These are phyloP conservation scores for Digitaria exilis DNA, from an alignment of 202 grass and related monocot species.

Conservation along the genomic window DNA sequence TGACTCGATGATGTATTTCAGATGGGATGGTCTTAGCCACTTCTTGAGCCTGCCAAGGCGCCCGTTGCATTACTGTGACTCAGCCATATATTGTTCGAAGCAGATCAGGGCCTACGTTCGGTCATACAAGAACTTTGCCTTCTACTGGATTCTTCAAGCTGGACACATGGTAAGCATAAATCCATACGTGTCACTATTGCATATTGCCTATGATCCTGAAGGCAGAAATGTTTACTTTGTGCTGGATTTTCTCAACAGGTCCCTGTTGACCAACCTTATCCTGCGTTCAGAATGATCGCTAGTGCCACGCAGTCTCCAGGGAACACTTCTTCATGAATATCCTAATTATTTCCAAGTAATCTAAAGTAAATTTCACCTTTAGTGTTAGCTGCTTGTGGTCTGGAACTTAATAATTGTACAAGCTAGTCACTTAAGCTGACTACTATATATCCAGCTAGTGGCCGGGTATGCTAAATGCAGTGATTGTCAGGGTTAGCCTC, in stretches of 20 bases:
- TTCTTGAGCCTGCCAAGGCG: conserved; percentile 39
- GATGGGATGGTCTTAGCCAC: conserved; percentile 47
- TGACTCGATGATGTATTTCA: conserved; percentile 12
- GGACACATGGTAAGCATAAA: conserved; percentile 60
- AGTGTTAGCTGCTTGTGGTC: too few species aligned
- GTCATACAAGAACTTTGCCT: conserved; percentile 50
- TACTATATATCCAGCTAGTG: too few species aligned
- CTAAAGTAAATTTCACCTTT: too few species aligned
- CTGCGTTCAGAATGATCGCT: not conserved
- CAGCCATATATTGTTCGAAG: not conserved
- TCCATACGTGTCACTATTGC: too few species aligned
- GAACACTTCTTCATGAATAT: too few species aligned
- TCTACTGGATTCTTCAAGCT: conserved; percentile 63
- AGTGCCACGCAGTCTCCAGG: not conserved
- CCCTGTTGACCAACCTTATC: not conserved
- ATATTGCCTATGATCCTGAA: too few species aligned
- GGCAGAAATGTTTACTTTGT: too few species aligned
- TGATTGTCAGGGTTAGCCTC: too few species aligned
- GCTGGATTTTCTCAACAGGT: not conserved
- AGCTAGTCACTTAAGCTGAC: too few species aligned
- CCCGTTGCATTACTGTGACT: conserved; percentile 49
- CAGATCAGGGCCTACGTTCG: conserved; percentile 44
- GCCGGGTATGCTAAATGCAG: too few species aligned
- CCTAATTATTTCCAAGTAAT: too few species aligned
- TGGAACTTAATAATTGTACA: too few species aligned